Conservation (phyloP, 2,329 filamentous ascomycete genomes). For the Pyrenophora seminiperda region DNA sequence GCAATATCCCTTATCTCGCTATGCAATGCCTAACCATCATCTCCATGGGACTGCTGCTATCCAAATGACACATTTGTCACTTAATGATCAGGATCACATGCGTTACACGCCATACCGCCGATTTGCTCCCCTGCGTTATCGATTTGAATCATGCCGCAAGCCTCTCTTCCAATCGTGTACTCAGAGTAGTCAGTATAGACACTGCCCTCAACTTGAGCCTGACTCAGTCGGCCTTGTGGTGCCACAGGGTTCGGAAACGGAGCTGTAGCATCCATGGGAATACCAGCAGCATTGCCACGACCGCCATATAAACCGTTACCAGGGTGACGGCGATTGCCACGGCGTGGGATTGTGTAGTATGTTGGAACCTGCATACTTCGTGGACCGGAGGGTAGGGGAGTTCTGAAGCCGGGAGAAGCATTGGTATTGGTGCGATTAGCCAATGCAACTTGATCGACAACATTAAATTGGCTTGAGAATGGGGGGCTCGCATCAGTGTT, state of each 20-base stretch:
- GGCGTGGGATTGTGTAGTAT: constrained; percentile 5
- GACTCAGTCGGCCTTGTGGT: constrained; percentile 25
- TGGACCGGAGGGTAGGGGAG: constrained; percentile 17
- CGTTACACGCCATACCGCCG: constrained; percentile 9
- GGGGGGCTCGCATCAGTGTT: background rate
- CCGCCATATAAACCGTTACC: constrained; percentile 35
- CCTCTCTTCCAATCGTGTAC: constrained; percentile 6
- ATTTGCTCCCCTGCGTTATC: constrained; percentile 3
- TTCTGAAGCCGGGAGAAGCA: background rate
- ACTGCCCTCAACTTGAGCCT: background rate
- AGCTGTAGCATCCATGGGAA: constrained; percentile 38
- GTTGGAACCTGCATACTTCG: background rate
- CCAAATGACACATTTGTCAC: no score
- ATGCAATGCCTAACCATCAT: background rate
- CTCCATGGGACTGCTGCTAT: background rate
- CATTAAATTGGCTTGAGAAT: constrained; percentile 23
- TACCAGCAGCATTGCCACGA: constrained; percentile 20
- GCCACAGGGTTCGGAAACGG: constrained; percentile 41
- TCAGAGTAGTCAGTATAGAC: background rate
- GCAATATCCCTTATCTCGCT: background rate
- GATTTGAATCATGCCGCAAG: constrained; percentile 10
- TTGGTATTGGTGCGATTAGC: constrained; percentile 8
- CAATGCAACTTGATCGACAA: constrained; percentile 17
- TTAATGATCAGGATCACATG: constrained; percentile 11
- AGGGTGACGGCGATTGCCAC: constrained; percentile 2